A percentile compares a stretch with the other conserved stretches of the same genome.
phyloP scores from a whole-genome alignment of 1,139 yeast species.

The Sugiyamaella grinbergsii region DNA sequence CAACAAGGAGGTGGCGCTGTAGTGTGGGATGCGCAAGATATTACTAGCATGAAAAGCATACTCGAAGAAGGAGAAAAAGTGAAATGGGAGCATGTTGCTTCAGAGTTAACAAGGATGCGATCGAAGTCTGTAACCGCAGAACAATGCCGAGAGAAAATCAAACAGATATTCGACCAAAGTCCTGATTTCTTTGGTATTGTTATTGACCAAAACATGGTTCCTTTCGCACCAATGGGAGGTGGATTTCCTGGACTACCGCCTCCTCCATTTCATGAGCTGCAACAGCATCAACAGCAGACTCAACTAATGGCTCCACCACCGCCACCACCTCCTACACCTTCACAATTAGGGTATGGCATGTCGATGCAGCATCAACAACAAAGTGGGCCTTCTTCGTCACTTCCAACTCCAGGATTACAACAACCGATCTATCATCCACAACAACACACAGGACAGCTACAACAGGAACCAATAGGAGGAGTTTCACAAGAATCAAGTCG shows the following conservation, averaged over 20 bases:
- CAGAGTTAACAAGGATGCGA: constrained; percentile 62
- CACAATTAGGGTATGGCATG: constrained; percentile 3
- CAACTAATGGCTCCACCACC: constrained; percentile 10
- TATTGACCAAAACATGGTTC: constrained; percentile 22
- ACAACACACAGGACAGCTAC: constrained; percentile 13
- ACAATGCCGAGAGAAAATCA: constrained; percentile 59
- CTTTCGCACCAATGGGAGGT: constrained; percentile 12
- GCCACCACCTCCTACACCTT: constrained; percentile 6
- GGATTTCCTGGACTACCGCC: constrained; percentile 14
- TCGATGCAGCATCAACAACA: constrained; percentile 7
- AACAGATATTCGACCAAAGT: constrained; percentile 56
- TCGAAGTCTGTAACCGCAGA: constrained; percentile 56
- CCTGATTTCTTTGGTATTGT: constrained; percentile 61
- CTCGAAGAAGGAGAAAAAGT: constrained; percentile 72
- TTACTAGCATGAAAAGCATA: constrained; percentile 51
- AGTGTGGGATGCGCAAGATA: constrained; percentile 64
- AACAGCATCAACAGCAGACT: constrained; percentile 2
- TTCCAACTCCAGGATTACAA: neutral
- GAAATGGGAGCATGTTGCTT: constrained; percentile 66
- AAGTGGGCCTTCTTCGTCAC: neutral
- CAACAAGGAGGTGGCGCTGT: constrained; percentile 79
- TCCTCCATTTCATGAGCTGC: constrained; percentile 7
- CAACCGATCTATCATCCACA: constrained; percentile 10
- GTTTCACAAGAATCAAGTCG: neutral
- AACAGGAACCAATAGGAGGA: constrained; percentile 4